Base-by-base conservation (phyloP, 129 eudicot genomes). In the Erigeron canadensis region DNA sequence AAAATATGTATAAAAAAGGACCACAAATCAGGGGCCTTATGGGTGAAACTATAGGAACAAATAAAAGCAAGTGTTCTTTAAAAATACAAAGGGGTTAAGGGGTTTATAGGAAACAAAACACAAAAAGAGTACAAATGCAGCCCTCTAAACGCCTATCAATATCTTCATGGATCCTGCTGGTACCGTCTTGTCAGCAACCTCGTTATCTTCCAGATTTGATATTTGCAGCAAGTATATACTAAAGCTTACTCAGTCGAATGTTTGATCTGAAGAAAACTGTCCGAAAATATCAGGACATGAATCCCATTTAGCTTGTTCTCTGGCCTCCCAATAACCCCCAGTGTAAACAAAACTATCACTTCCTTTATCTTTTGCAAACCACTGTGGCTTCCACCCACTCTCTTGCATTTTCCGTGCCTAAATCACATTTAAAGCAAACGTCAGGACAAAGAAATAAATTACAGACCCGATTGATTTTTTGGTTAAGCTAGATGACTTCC, bases 251-350 rank as follows among this genome's bases (percentile, higher is more conserved):
- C 82, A 85, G 54, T 87, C 96, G 76, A 71, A 50, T 9, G 77
- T 70, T 60, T 85, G 95, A 64, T 90, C 95, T 6, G 82, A 71
- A 64, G 86, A 80, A 63, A 90, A 55, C 19, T 88, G 97, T 42
- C 97, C 99, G 48, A 95, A 95, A 65, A 95, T 90, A 65, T 95
- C 96, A 2, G 96, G 99, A 67, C 99, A 90, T 2, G 89, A 79
- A 44, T 86, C 91, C 99, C 99, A 95, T 57, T 79, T 83, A 42
- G 84, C 85, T 67, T 69, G 73, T 76, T 90, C 89, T 63, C 97
- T 82, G 61, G 99, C 93, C 81, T 95, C 99, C 99, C 99, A 95
- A 73, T 95, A 95, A 12, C 99, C 99, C 28, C 99, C 99, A 10
- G 79, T 72, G 63, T 82, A 95, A 58, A 85, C 88, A 58, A 86